Evolutionary conservation across 257 asterid species (phyloP).

Genomic region (Solanum sitiens): DNA sequence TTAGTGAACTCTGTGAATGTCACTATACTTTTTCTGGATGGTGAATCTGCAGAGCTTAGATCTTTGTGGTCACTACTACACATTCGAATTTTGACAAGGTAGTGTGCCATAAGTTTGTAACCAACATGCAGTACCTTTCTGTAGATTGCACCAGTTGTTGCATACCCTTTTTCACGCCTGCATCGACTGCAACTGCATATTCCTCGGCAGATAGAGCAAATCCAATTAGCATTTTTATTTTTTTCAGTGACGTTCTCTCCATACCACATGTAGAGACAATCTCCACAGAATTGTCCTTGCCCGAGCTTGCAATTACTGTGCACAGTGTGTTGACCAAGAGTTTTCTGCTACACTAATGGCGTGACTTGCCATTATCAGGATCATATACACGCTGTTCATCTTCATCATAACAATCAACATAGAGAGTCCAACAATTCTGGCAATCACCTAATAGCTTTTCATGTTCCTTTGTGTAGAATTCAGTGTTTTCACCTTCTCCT

Average conservation of each 20-base stretch:
- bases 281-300: constrained; percentile 71
- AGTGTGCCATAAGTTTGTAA: constrained; percentile 76
- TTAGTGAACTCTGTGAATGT: constrained; percentile 3
- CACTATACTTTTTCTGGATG: constrained; percentile 6
- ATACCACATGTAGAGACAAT: constrained; percentile 62
- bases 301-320: constrained; percentile 45
- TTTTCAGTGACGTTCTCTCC: constrained; percentile 64
- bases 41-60: constrained; percentile 3
- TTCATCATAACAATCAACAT: constrained; percentile 44
- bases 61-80: constrained; percentile 3
- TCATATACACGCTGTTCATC: constrained; percentile 49
- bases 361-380: constrained; percentile 30
- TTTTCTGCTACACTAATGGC: constrained; percentile 76
- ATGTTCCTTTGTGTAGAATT: constrained; percentile 51
- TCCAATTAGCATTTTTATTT: constrained; percentile 46
- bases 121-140: constrained; percentile 35
- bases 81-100: constrained; percentile 33
- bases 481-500: constrained; percentile 40
- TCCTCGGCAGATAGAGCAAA: constrained; percentile 66
- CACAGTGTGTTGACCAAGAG: constrained; percentile 37
- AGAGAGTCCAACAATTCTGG: constrained; percentile 35
- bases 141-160: constrained; percentile 46
- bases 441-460: constrained; percentile 52
- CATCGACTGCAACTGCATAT: constrained; percentile 74
- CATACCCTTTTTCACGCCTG: constrained; percentile 52